These are phyloP conservation scores for Galeopsis tetrahit DNA, from an alignment of 257 asterid genomes.

Conservation along the genomic window DNA sequence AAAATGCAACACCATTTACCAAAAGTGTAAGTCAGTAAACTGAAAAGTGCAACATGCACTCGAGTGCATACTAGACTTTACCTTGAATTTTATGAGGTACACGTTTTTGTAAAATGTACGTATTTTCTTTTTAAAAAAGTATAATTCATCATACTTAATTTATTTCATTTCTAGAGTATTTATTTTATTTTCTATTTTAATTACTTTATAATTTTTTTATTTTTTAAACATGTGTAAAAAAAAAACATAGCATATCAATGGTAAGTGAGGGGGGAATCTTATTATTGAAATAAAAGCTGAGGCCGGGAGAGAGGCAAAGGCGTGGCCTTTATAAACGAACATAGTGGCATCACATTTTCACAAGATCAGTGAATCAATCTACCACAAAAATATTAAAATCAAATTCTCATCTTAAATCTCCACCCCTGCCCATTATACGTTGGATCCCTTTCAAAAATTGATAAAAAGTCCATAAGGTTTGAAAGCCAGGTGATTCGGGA, in stretches of 20 bases:
- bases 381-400: constrained; percentile 1
- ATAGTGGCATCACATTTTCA: constrained; percentile 27
- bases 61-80: too few relatives aligned
- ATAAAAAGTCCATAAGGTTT: constrained; percentile 22
- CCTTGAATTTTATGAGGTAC: too few relatives aligned
- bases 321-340: constrained; percentile 43
- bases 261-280: constrained; percentile 12
- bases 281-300: constrained; percentile 8
- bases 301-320: constrained; percentile 21
- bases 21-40: too few relatives aligned
- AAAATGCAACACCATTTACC: too few relatives aligned
- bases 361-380: constrained; percentile 37
- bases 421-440: constrained; percentile 20
- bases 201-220: too few relatives aligned
- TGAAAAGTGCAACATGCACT: too few relatives aligned
- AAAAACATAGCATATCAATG: neutral
- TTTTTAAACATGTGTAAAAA: too few relatives aligned
- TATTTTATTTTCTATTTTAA: too few relatives aligned
- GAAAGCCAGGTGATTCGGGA: constrained; percentile 80
- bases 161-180: too few relatives aligned
- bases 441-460: constrained; percentile 54
- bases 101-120: too few relatives aligned
- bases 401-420: constrained; percentile 20
- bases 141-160: too few relatives aligned
- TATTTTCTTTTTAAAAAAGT: too few relatives aligned